phyloP scores from a whole-genome alignment of 805 yeast genomes.

The Kluyveromyces lactis region DNA sequence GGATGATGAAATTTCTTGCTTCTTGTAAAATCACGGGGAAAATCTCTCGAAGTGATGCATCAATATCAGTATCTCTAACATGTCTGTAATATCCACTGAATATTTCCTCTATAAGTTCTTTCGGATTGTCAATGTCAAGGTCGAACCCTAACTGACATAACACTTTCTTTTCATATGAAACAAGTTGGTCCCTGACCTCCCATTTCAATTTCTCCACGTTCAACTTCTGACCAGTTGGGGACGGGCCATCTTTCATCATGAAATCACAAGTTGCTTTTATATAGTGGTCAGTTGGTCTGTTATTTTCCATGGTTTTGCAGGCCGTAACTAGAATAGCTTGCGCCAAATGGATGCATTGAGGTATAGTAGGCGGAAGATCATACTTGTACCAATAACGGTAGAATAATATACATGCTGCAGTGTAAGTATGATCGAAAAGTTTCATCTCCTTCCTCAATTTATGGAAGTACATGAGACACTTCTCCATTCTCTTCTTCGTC shows the following conservation, averaged over 20 bases:
- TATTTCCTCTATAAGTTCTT: constrained; percentile 28
- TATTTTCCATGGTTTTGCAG: constrained; percentile 30
- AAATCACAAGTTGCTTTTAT: constrained; percentile 27
- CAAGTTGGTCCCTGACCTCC: constrained; percentile 29
- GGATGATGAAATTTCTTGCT: constrained; percentile 27
- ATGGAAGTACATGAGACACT: constrained; percentile 28
- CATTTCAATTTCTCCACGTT: constrained; percentile 30
- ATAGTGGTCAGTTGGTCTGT: constrained; percentile 29
- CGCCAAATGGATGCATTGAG: constrained; percentile 26
- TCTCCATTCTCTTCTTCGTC: constrained; percentile 26
- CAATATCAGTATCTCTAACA: constrained; percentile 23
- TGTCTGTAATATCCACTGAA: constrained; percentile 27
- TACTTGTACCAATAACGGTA: constrained; percentile 29
- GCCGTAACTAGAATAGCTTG: constrained; percentile 30
- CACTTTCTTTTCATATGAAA: constrained; percentile 25
- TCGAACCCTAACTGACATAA: constrained; percentile 29
- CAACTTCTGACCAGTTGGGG: constrained; percentile 14
- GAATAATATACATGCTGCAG: constrained; percentile 28
- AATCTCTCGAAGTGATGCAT: constrained; percentile 19
- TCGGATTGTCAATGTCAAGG: constrained; percentile 27
- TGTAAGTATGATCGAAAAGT: constrained; percentile 29
- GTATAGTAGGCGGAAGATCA: constrained; percentile 21
- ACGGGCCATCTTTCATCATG: constrained; percentile 15
- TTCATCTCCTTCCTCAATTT: constrained; percentile 27
- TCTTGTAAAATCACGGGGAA: constrained; percentile 29